These are phyloP conservation scores for Vachellia collinsii DNA, from an alignment of 306 rosid genomes.

Conservation along the genomic window DNA sequence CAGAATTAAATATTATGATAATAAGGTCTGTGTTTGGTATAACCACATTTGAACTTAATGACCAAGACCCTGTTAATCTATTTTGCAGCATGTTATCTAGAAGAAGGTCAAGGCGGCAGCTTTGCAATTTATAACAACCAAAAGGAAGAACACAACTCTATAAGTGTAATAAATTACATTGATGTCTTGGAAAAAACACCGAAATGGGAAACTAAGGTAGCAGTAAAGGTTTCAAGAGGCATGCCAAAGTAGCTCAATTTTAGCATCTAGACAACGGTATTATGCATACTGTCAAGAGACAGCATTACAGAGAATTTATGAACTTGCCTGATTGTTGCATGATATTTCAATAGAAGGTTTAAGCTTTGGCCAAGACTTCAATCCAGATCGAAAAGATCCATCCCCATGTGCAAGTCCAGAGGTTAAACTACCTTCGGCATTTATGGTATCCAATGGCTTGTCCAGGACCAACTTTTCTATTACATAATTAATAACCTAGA, in stretches of 20 bases:
- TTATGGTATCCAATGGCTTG: slow-evolving; percentile 72
- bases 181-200: slow-evolving; percentile 8
- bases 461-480: slow-evolving; percentile 92
- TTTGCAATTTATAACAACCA: not conserved
- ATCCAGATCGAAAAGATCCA: slow-evolving; percentile 82
- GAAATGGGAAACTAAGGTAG: not conserved
- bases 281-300: slow-evolving; percentile 14
- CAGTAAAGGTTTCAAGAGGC: slow-evolving; percentile 28
- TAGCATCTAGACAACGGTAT: slow-evolving; percentile 15
- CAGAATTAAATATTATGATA: not conserved
- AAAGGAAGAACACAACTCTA: slow-evolving; percentile 12
- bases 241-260: not conserved
- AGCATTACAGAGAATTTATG: slow-evolving; percentile 23
- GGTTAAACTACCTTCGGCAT: slow-evolving; percentile 63
- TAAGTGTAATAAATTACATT: slow-evolving; percentile 4
- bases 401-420: slow-evolving; percentile 72
- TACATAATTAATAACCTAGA: slow-evolving; percentile 91
- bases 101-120: not conserved
- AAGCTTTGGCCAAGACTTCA: slow-evolving; percentile 87
- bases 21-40: slow-evolving; percentile 8
- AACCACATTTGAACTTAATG: slow-evolving; percentile 30
- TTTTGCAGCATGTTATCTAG: not conserved
- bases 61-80: slow-evolving; percentile 7
- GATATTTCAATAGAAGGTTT: slow-evolving; percentile 90
- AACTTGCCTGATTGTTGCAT: slow-evolving; percentile 93